Evolutionary conservation across 2,329 filamentous ascomycete genomes (phyloP), one percentile per base, ranked within the genome.

Genomic region (Sclerotiophoma versabilis): DNA sequence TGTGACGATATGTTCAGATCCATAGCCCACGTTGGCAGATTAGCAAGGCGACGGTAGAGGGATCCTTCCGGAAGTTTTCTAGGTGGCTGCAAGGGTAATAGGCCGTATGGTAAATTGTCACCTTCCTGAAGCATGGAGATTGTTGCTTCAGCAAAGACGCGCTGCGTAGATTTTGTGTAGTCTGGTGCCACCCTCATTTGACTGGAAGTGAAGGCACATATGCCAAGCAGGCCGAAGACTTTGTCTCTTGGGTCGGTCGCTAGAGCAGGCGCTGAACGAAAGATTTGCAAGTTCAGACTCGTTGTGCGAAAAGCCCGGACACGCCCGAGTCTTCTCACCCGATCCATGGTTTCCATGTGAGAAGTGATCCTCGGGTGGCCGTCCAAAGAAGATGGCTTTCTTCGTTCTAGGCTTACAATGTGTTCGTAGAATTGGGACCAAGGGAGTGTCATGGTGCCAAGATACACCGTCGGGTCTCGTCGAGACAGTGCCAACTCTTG

Each of bases 161-260:
- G 33, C 11, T 38, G 17, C 11, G 32, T 22, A 3, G 54, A 33
- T 15, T 55, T 58, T 1, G 54, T 44, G 22, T 64, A 64, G 36
- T 62, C 57, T 11, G 59, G 47, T 1, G 5, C 10, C 3, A 64
- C 27, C 0, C 7, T 11, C 5, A 15, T 11, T 2, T 44, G 41
- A 14, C 29, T 15, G 14, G 34, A 14, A 1, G 30, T 9, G 20
- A 53, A 52, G 11, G 26, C 26, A 8, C 52, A 58, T 19, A 62
- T 34, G 6, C 60, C 57, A 17, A 63, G 52, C 7, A 63, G 7
- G 0, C 62, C 58, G 32, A 49, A 64, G 1, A 60, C 41, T 20
- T 50, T 59, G 45, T 64, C 62, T 15, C 62, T 39, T 4, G 55
- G 44, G 30, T 62, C 59, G 4, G 57, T 57, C 4, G 61, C 57